phyloP scores from a whole-genome alignment of 2,329 filamentous ascomycete species.

The Biscogniauxia marginata region DNA sequence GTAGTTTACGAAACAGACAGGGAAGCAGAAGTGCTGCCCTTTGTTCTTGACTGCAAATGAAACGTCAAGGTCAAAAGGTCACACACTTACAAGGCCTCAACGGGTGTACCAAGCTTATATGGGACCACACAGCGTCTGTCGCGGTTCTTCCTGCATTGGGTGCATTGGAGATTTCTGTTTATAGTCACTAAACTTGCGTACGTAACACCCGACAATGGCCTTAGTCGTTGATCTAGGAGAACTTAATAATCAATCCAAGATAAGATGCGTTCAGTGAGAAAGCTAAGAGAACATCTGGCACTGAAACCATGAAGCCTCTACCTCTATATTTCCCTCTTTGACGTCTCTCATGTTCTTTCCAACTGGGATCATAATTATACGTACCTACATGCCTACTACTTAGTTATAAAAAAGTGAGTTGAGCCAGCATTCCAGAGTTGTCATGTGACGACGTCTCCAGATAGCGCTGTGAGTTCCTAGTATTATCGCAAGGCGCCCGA shows the following conservation, averaged over 20 bases:
- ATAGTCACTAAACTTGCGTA: neutral
- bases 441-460: too few species aligned
- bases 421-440: too few species aligned
- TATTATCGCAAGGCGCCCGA: too few species aligned
- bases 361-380: too few species aligned
- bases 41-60: neutral
- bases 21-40: neutral
- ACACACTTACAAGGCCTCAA: neutral
- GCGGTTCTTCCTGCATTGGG: neutral
- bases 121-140: neutral
- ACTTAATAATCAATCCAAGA: neutral
- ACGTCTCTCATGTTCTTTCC: too few species aligned
- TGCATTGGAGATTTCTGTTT: neutral
- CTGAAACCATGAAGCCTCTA: too few species aligned
- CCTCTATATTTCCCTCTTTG: too few species aligned
- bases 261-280: too few species aligned
- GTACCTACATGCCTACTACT: too few species aligned
- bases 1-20: neutral
- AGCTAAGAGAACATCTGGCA: too few species aligned
- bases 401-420: too few species aligned
- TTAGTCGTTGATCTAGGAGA: neutral
- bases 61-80: neutral
- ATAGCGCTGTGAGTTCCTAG: too few species aligned
- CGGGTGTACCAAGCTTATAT: neutral
- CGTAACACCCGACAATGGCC: neutral